Base-by-base conservation (phyloP, 805 yeast species). In the Suhomyces vadensis region DNA sequence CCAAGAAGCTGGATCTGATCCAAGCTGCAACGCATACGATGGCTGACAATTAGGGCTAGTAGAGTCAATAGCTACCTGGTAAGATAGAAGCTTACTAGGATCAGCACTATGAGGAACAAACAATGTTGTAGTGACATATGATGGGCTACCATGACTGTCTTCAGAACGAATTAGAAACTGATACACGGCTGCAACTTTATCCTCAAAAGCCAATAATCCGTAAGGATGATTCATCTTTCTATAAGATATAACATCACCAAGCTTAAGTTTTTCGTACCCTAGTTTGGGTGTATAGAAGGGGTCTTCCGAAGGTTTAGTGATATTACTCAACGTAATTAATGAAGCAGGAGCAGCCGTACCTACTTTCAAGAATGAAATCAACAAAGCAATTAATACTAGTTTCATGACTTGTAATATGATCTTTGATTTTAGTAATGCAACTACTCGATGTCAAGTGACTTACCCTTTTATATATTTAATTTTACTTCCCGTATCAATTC, bases 51-150 rank as follows among this genome's bases (percentile, higher is more conserved):
- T 45, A 7, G 52, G 23, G 25, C 46, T 47, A 0, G 66, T 53
- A 19, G 67, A 49, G 48, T 65, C 69, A 46, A 64, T 56, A 11
- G 63, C 64, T 9, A 53, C 48, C 40, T 63, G 66, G 45, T 63
- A 63, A 21, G 63, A 54, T 5, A 63, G 42, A 13, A 65, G 44
- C 43, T 61, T 60, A 16, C 50, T 29, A 3, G 59, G 49, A 47
- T 63, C 57, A 4, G 64, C 58, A 41, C 63, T 63, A 39, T 42
- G 53, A 6, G 71, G 71, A 47, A 60, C 57, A 20, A 65, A 49
- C 6, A 65, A 39, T 1, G 68, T 63, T 20, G 66, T 46, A 1
- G 57, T 58, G 13, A 59, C 47, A 2, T 58, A 63, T 7, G 48
- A 48, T 5, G 67, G 55, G 19, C 58, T 50, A 2, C 67, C 67